phyloP scores from a whole-genome alignment of 106 monocot genomes.

The Hemerocallis citrina region DNA sequence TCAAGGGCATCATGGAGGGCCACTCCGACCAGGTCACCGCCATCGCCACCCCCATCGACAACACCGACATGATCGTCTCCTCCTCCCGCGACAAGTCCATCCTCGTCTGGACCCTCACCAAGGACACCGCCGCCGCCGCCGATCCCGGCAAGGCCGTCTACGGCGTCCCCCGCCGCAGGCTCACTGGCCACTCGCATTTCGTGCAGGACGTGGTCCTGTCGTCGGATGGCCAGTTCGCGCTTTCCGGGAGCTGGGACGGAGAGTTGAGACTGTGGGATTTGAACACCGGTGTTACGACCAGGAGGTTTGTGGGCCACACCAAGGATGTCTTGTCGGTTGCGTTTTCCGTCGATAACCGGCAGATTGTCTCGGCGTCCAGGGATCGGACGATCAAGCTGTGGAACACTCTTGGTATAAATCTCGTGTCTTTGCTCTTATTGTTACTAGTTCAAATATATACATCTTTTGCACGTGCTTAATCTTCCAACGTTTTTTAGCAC shows the following conservation, averaged over 20 bases:
- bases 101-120: constrained; percentile 36
- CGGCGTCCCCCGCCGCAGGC: constrained; percentile 19
- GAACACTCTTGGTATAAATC: constrained; percentile 15
- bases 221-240: constrained; percentile 27
- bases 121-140: not conserved
- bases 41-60: constrained; percentile 43
- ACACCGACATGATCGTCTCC: constrained; percentile 44
- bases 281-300: constrained; percentile 14
- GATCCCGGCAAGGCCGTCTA: not conserved
- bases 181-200: constrained; percentile 28
- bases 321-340: constrained; percentile 25
- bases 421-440: not conserved
- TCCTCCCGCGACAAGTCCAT: constrained; percentile 54
- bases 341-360: constrained; percentile 24
- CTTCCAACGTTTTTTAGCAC: too few relatives aligned
- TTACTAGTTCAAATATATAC: not conserved
- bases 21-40: constrained; percentile 40
- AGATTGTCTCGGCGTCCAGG: constrained; percentile 21
- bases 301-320: constrained; percentile 18
- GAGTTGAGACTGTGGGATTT: constrained; percentile 27
- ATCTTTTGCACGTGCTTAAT: too few relatives aligned
- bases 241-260: constrained; percentile 24
- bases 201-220: constrained; percentile 26
- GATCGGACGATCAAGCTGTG: constrained; percentile 20
- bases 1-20: constrained; percentile 31